Conservation (phyloP, 129 eudicot genomes). For the Flaveria linearis region DNA sequence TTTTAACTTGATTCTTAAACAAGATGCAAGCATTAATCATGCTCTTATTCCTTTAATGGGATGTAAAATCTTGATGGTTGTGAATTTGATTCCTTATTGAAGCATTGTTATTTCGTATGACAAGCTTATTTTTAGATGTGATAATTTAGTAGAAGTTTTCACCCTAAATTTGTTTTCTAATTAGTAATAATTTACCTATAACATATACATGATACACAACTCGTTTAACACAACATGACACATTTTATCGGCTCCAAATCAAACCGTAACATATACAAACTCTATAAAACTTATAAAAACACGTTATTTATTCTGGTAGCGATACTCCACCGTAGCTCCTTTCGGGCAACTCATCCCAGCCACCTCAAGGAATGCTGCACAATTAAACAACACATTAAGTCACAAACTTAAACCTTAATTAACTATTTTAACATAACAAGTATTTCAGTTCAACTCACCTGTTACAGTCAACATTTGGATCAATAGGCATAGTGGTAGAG, state of each 20-base stretch:
- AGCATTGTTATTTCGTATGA: no score
- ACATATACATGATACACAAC: no score
- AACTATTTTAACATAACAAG: background rate
- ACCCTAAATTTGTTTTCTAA: no score
- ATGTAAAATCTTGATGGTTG: no score
- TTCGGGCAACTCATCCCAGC: background rate
- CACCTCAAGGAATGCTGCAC: constrained; percentile 35
- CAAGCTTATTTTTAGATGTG: no score
- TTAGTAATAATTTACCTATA: no score
- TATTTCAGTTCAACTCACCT: constrained; percentile 17
- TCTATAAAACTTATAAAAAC: background rate
- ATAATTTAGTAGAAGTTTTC: no score
- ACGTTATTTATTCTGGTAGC: constrained; percentile 20
- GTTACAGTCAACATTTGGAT: constrained; percentile 40
- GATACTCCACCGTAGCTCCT: constrained; percentile 21
- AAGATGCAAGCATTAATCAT: no score
- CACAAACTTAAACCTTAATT: background rate
- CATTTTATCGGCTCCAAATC: background rate
- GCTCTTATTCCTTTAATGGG: no score
- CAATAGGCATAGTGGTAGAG: constrained; percentile 26
- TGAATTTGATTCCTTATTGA: no score
- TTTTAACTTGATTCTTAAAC: no score
- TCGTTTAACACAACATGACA: background rate
- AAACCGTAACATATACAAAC: background rate
- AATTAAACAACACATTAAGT: background rate